phyloP scores from a whole-genome alignment of 228 moss, liverwort and hornwort genomes.

The Sphagnum magellanicum region DNA sequence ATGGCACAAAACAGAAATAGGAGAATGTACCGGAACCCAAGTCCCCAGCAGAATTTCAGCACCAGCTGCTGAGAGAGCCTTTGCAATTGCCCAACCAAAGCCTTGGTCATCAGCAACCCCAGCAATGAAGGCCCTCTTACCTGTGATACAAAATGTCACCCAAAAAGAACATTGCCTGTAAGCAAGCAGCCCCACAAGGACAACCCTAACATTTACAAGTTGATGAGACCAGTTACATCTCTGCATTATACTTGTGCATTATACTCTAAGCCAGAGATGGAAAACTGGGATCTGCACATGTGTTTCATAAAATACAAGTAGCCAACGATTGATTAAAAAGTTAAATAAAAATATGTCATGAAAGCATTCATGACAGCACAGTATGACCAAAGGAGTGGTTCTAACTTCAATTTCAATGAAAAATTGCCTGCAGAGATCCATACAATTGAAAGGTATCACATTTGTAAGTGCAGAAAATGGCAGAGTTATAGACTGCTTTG shows the following conservation, averaged over 20 bases:
- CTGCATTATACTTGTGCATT: neutral
- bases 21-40: constrained; percentile 74
- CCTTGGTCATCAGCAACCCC: constrained; percentile 93
- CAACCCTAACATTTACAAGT: neutral
- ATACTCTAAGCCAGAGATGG: neutral
- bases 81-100: constrained; percentile 95
- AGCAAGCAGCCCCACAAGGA: neutral
- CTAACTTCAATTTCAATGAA: neutral
- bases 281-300: neutral
- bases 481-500: neutral
- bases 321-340: neutral
- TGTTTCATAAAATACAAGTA: neutral
- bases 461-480: neutral
- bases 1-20: neutral
- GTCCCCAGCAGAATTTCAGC: constrained; percentile 85
- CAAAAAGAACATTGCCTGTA: neutral
- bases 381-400: neutral
- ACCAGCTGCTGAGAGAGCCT: constrained; percentile 86
- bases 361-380: no score
- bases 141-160: constrained; percentile 16
- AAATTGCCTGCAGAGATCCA: neutral
- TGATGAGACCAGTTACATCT: neutral
- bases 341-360: no score
- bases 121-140: constrained; percentile 86
- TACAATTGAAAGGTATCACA: neutral